Conservation (phyloP, 2,329 filamentous ascomycete species). For the Beauveria medogensis region DNA sequence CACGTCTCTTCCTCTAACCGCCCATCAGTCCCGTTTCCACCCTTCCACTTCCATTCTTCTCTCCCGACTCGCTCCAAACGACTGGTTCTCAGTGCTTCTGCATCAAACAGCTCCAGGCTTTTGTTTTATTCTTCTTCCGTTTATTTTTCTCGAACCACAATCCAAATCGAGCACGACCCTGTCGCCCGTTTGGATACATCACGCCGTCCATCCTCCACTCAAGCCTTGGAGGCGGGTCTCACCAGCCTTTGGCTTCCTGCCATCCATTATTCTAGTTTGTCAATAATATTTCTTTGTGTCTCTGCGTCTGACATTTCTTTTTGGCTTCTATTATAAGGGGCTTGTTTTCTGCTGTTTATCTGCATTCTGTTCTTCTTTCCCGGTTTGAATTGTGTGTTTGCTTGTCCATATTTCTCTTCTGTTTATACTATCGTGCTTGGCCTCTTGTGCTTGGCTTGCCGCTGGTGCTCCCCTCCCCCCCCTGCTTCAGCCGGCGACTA, state of each 20-base stretch:
- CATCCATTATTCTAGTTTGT: conserved; percentile 9
- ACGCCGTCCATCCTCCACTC: background rate
- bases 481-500: background rate
- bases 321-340: background rate
- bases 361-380: background rate
- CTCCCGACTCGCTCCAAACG: background rate
- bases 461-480: background rate
- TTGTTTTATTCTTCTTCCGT: background rate
- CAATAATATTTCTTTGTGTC: background rate
- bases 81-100: conserved; percentile 2
- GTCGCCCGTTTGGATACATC: background rate
- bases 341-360: background rate
- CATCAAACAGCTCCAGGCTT: background rate
- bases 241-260: conserved; percentile 6
- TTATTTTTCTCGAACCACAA: background rate
- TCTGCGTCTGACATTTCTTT: background rate
- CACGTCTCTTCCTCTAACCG: background rate
- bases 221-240: conserved; percentile 10
- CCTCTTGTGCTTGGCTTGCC: background rate
- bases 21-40: conserved; percentile 3
- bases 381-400: background rate
- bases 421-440: background rate
- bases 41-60: background rate
- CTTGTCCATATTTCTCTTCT: background rate
- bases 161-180: background rate